These are phyloP conservation scores for Tephrocybe sp. DNA, from an alignment of 768 basidiomycete species.

Conservation along the genomic window DNA sequence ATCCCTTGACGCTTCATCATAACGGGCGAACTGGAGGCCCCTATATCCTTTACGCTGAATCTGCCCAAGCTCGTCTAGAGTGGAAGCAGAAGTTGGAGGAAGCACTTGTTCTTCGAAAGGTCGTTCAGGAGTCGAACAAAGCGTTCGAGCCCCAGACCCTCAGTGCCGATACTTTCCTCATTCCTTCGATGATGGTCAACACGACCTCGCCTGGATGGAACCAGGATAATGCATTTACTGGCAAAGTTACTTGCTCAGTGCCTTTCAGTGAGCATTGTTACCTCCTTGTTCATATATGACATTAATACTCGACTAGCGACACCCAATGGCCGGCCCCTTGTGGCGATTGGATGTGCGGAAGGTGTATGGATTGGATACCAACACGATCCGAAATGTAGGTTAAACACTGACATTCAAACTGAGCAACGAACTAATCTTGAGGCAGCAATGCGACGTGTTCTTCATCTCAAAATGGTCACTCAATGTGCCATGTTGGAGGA, in stretches of 20 bases:
- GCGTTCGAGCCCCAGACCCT: slow-evolving; percentile 92
- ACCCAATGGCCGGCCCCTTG: slow-evolving; percentile 78
- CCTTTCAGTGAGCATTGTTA: slow-evolving; percentile 73
- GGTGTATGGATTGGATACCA: slow-evolving; percentile 98
- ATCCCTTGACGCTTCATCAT: slow-evolving; percentile 86
- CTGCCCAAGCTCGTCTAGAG: slow-evolving; percentile 66
- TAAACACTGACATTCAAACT: background rate
- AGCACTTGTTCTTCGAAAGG: slow-evolving; percentile 78
- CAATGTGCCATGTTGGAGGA: slow-evolving; percentile 96
- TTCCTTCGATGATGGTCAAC: slow-evolving; percentile 59
- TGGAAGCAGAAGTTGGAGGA: slow-evolving; percentile 92
- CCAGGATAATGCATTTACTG: slow-evolving; percentile 68
- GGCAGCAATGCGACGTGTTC: slow-evolving; percentile 85
- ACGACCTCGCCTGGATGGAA: slow-evolving; percentile 60
- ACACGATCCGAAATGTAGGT: slow-evolving; percentile 80
- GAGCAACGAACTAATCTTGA: background rate
- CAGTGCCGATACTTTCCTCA: slow-evolving; percentile 83
- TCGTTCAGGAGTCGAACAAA: slow-evolving; percentile 91
- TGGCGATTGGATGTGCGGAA: slow-evolving; percentile 92
- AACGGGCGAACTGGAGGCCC: slow-evolving; percentile 85
- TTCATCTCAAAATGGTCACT: slow-evolving; percentile 91
- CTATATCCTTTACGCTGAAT: slow-evolving; percentile 86
- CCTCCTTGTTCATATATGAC: background rate
- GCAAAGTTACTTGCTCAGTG: slow-evolving; percentile 92
- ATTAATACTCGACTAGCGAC: slow-evolving; percentile 52